phyloP scores from a whole-genome alignment of 1,284 basidiomycete genomes.

The Leccinum holopus region DNA sequence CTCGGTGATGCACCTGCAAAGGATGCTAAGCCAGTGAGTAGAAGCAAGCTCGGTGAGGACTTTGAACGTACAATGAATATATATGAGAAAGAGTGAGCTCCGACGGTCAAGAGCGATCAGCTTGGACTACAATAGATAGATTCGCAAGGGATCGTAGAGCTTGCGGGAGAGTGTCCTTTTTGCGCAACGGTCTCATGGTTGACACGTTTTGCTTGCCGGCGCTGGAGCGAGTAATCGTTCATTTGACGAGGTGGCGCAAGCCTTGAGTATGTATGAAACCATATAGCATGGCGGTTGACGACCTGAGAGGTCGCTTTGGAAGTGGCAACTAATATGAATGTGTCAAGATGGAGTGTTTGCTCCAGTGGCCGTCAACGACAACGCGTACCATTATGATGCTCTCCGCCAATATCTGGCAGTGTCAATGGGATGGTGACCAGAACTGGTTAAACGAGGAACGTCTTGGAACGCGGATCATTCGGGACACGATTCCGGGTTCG shows the following conservation, averaged over 20 bases:
- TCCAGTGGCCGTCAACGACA: background rate
- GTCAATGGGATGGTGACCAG: background rate
- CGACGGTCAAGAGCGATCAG: constrained; percentile 25
- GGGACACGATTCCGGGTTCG: background rate
- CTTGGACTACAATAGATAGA: constrained; percentile 18
- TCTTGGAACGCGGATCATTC: background rate
- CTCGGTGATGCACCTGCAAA: background rate
- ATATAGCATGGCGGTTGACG: constrained; percentile 5
- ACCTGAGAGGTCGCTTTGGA: no score
- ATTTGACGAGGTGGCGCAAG: constrained; percentile 23
- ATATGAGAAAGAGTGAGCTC: constrained; percentile 29
- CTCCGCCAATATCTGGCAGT: background rate
- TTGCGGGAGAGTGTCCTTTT: constrained; percentile 17
- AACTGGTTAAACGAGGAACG: no score
- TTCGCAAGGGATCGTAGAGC: constrained; percentile 28
- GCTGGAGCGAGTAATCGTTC: constrained; percentile 28
- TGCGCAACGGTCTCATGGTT: constrained; percentile 31
- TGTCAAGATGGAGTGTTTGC: background rate
- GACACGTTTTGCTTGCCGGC: constrained; percentile 36
- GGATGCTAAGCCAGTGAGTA: constrained; percentile 11
- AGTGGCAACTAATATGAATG: background rate
- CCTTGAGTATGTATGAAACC: constrained; percentile 11
- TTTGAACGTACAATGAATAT: constrained; percentile 25
- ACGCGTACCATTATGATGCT: background rate
- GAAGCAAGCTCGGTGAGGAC: constrained; percentile 8